Percentiles rank a stretch among this genome's conserved stretches.
Conservation (phyloP, 768 basidiomycete genomes). For the Sporobolomyces phaffii region DNA sequence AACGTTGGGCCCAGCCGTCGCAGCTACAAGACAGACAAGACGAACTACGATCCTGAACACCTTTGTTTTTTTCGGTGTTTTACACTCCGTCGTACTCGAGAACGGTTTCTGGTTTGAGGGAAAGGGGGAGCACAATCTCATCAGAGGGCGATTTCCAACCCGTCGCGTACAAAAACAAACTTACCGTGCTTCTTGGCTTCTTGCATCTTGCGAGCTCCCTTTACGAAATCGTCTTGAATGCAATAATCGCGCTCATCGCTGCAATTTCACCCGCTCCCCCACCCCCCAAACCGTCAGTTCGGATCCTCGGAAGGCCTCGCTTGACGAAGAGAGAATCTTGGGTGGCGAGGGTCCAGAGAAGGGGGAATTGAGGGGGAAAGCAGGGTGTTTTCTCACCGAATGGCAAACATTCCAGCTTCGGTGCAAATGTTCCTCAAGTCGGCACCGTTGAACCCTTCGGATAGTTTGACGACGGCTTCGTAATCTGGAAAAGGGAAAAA, state of each 20-base stretch:
- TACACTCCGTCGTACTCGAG: conserved; percentile 25
- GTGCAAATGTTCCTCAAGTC: conserved; percentile 76
- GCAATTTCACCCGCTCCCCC: no score
- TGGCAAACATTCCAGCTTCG: conserved; percentile 83
- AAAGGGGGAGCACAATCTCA: not conserved
- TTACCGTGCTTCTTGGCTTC: conserved; percentile 54
- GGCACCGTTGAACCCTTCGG: conserved; percentile 91
- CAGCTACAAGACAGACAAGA: no score
- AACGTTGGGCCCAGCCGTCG: no score
- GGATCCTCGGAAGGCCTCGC: no score
- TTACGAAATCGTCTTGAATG: conserved; percentile 89
- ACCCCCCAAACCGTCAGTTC: no score
- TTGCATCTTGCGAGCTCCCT: conserved; percentile 88
- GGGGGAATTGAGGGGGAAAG: no score
- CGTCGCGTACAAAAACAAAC: not conserved
- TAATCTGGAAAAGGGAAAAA: conserved; percentile 63
- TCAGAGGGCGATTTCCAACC: not conserved
- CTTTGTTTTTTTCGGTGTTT: no score
- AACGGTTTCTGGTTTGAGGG: conserved; percentile 28
- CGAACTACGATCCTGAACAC: no score
- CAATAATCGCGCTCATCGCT: conserved; percentile 83
- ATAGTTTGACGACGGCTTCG: conserved; percentile 94
- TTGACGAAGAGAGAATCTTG: no score
- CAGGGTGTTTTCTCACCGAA: conserved; percentile 65
- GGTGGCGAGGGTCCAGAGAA: no score